Evolutionary conservation across 352 stramenopile species (phyloP), one percentile per base, ranked within the genome.

Genomic region (Thraustotheca clavata): DNA sequence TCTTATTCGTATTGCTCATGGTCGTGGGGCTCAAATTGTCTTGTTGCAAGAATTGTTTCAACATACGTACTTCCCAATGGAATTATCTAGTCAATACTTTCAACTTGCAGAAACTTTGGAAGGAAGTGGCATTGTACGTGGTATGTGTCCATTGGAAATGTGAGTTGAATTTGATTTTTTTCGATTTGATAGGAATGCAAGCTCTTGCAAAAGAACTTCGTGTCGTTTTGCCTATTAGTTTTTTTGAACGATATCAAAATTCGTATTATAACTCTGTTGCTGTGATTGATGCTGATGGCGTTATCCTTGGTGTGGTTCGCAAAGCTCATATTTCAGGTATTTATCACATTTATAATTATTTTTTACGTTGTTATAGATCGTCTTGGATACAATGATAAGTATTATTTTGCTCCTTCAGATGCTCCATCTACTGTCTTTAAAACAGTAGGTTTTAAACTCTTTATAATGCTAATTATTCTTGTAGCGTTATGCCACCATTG

Each of bases 211-310:
- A 95, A 73, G 88, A 97, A 70, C 73, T 97, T 31, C 76, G 79
- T 32, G 89, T 96, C 46, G 89, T 96, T 7, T 83, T 97, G 62
- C 89, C 88, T 35, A 89, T 96, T 62, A 95, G 84, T 67, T 96
- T 96, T 74, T 97, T 96, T 61, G 89, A 97, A 73, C 73, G 85
- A 11, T 80, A 83, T 71, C 78, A 81, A 59, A 94, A 95, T 71
- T 93, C 87, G 63, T 96, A 92, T 76, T 97, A 96, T 80, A 97
- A 96, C 69, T 95, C 87, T 31, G 88, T 89, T 36, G 88, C 88
- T 2, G 69, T 97, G 32, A 95, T 97, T 67, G 88, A 97, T 74
- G 87, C 89, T 12, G 89, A 96, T 60, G 89, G 89, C 46, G 66
- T 71, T 2, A 77, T 90, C 39, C 70, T 97, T 18, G 89, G 88